These are phyloP conservation scores for Mortierella alpina DNA, from an alignment of 192 early-diverging fungal species.

Conservation along the genomic window DNA sequence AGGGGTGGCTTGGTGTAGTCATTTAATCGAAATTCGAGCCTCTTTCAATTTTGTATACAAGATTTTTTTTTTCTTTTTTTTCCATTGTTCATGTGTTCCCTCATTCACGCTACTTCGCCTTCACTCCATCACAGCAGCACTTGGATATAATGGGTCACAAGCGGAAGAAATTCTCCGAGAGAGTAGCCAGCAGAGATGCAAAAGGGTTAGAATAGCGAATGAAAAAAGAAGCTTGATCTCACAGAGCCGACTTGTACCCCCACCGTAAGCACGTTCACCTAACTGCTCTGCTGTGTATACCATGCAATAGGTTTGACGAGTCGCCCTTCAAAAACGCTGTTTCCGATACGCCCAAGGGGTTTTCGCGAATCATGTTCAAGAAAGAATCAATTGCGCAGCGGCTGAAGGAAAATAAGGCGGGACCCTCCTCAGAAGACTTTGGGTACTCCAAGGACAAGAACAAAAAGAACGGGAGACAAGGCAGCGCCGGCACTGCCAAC, in stretches of 20 bases:
- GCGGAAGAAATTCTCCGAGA: conserved; percentile 48
- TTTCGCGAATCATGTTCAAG: conserved; percentile 56
- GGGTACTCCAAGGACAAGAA: background rate
- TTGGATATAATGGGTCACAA: conserved; percentile 42
- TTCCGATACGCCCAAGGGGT: conserved; percentile 58
- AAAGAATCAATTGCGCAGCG: conserved; percentile 36
- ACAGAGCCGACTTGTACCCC: background rate
- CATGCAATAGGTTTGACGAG: conserved; percentile 30
- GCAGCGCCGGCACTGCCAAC: conserved; percentile 2
- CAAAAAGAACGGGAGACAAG: conserved; percentile 7
- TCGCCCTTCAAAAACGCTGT: conserved; percentile 47
- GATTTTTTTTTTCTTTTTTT: background rate
- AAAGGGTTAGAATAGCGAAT: conserved; percentile 11
- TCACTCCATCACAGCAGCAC: background rate
- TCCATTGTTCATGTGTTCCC: background rate
- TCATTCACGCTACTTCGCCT: no score
- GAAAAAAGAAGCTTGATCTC: background rate
- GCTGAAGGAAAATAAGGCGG: conserved; percentile 20
- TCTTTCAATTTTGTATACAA: background rate
- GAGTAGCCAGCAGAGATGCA: conserved; percentile 23
- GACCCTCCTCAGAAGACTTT: conserved; percentile 20
- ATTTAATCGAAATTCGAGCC: no score
- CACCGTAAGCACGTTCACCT: background rate
- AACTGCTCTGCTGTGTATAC: background rate
- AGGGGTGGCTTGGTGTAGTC: no score